phyloP scores from a whole-genome alignment of 768 basidiomycete species.

The Mycena polygramma region DNA sequence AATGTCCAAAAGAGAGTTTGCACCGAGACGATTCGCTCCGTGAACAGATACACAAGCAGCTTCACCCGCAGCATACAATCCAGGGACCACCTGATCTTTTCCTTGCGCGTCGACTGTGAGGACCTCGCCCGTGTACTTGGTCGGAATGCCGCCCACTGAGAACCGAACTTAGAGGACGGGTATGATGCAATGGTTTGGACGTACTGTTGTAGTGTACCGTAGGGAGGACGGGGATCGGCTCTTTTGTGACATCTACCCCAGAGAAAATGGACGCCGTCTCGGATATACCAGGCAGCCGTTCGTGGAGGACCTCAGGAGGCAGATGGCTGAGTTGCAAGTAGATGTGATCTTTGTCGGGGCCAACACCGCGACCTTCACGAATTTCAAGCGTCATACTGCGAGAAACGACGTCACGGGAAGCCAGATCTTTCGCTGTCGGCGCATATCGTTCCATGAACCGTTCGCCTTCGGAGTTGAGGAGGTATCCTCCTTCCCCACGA shows the following conservation, averaged over 20 bases:
- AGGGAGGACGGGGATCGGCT: constrained; percentile 98
- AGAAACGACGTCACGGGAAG: constrained; percentile 99
- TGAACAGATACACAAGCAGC: constrained; percentile 99
- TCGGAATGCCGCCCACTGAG: constrained; percentile 98
- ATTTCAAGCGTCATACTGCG: constrained; percentile 99
- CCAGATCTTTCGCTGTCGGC: constrained; percentile 98
- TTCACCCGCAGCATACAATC: constrained; percentile 98
- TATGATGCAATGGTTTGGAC: constrained; percentile 44
- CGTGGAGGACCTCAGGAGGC: constrained; percentile 94
- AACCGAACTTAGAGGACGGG: constrained; percentile 36
- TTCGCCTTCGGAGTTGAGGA: constrained; percentile 98
- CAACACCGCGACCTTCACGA: constrained; percentile 98
- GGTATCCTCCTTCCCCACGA: constrained; percentile 98
- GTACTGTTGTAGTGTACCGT: constrained; percentile 99
- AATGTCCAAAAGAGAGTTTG: constrained; percentile 98
- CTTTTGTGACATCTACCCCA: constrained; percentile 99
- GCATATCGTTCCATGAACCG: constrained; percentile 99
- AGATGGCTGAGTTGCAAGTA: constrained; percentile 98
- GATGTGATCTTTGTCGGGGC: constrained; percentile 97
- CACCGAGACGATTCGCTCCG: constrained; percentile 98
- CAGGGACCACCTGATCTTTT: constrained; percentile 94
- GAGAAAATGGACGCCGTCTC: constrained; percentile 99
- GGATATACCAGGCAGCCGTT: constrained; percentile 98
- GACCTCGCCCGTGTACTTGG: constrained; percentile 97
- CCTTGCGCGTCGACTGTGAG: constrained; percentile 89